Evolutionary conservation across 176 grass and related monocot species (phyloP).

Genomic region (Hyparrhenia diplandra): DNA sequence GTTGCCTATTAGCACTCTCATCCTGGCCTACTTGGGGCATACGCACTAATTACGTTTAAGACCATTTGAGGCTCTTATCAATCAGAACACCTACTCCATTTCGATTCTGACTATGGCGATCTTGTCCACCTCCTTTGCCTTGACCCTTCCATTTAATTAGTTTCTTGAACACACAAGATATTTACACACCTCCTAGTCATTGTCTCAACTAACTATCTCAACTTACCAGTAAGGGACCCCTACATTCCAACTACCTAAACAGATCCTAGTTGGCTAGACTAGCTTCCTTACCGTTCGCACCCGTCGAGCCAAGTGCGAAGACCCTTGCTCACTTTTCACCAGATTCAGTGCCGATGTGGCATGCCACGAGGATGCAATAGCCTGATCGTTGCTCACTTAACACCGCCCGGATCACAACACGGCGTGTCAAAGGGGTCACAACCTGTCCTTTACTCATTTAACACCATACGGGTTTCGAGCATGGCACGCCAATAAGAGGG

Average conservation of each 20-base stretch:
- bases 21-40: too few relatives aligned
- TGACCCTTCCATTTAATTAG: neutral
- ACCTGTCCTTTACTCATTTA: too few relatives aligned
- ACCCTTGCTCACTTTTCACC: constrained; percentile 8
- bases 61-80: too few relatives aligned
- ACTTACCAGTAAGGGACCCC: neutral
- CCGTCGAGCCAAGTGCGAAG: neutral
- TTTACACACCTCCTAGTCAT: neutral
- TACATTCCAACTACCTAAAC: constrained; percentile 10
- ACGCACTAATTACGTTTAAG: too few relatives aligned
- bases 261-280: neutral
- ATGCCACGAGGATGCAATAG: too few relatives aligned
- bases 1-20: too few relatives aligned
- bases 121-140: neutral
- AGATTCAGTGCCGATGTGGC: neutral
- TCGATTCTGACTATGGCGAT: neutral
- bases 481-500: too few relatives aligned
- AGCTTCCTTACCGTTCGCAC: neutral
- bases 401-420: too few relatives aligned
- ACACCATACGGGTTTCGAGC: too few relatives aligned
- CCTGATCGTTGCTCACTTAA: too few relatives aligned
- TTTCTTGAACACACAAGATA: neutral
- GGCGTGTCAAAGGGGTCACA: too few relatives aligned
- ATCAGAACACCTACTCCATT: neutral
- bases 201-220: neutral